Evolutionary conservation across 345 rosid genomes (phyloP), one percentile per base, ranked within the genome.

Genomic region (Citrus reticulata): DNA sequence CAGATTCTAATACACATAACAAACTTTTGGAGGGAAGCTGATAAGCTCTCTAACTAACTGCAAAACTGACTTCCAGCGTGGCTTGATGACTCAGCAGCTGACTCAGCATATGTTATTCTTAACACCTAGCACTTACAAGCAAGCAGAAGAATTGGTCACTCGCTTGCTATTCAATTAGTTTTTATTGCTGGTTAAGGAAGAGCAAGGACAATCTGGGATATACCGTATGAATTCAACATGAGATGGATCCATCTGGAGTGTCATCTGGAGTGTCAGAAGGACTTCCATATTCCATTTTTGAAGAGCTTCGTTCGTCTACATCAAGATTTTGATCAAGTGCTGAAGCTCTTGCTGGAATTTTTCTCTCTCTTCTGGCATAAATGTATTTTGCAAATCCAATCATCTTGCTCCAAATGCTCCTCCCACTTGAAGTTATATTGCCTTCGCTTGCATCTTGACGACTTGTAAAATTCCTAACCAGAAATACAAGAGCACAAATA

Each of bases 401-500:
- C 9, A 69, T 72, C 74, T 71, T 84, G 10, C 46, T 62, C 86
- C 83, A 79, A 22, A 67, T 40, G 29, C 68, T 77, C 61, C 35
- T 66, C 9, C 65, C 72, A 1, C 63, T 54, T 37, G 69, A 79
- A 59, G 54, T 59, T 22, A 22, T 57, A 70, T 65, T 78, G 57
- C 72, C 81, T n/a, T 3, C 32, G 9, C n/a, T 7, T 13, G 77
- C 76, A 30, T 29, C 55, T 29, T 65, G 72, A 37, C 32, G 49
- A 32, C 17, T 55, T 24, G 51, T 4, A 64, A 74, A 80, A 19
- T 74, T 82, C 60, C 29, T 71, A 34, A 81, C 7, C n/a, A 86
- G 67, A 49, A 77, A 78, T 24, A 83, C 27, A 32, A 90, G 75
- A 24, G 75, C 68, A 77, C 85, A 85, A 35, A 83, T 55, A 0